Percentiles rank a stretch among this genome's conserved stretches.
Conservation (phyloP, 2,329 filamentous ascomycete species). For the Didymella exigua region DNA sequence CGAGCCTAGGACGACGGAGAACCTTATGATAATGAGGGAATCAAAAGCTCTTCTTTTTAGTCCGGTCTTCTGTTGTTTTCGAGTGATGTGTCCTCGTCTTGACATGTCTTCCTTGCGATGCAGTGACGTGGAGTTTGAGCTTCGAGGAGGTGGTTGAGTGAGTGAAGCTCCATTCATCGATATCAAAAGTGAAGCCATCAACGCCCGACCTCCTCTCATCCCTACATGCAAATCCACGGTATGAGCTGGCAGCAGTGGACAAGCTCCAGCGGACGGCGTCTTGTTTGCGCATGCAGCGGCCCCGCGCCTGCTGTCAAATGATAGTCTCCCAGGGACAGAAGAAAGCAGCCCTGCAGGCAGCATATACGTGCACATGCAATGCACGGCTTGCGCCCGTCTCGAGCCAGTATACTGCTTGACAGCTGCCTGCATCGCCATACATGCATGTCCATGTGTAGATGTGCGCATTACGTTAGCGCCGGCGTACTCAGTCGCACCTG, state of each 20-base stretch:
- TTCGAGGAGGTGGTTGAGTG: not conserved
- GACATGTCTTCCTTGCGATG: not conserved
- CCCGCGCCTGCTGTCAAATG: conserved; percentile 2
- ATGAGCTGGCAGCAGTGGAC: conserved; percentile 11
- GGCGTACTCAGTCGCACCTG: conserved; percentile 12
- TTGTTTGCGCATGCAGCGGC: not conserved
- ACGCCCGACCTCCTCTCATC: not conserved
- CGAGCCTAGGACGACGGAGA: conserved; percentile 29
- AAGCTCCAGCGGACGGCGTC: not conserved
- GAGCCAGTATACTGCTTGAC: not conserved
- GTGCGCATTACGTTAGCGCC: conserved; percentile 9
- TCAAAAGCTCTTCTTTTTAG: conserved; percentile 47
- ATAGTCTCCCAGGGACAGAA: not conserved
- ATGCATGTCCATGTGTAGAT: not conserved
- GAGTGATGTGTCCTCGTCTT: not conserved
- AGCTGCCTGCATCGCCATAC: conserved; percentile 7
- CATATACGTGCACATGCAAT: conserved; percentile 4
- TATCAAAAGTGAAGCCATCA: not conserved
- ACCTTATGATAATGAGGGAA: conserved; percentile 46
- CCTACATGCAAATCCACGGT: not conserved
- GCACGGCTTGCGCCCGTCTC: not conserved
- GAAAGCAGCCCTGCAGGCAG: conserved; percentile 1
- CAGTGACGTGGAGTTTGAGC: not conserved
- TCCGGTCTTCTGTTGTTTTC: not conserved
- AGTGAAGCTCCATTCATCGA: not conserved